These are phyloP conservation scores for Trapa bicornis DNA, from an alignment of 345 rosid species.

Conservation along the genomic window DNA sequence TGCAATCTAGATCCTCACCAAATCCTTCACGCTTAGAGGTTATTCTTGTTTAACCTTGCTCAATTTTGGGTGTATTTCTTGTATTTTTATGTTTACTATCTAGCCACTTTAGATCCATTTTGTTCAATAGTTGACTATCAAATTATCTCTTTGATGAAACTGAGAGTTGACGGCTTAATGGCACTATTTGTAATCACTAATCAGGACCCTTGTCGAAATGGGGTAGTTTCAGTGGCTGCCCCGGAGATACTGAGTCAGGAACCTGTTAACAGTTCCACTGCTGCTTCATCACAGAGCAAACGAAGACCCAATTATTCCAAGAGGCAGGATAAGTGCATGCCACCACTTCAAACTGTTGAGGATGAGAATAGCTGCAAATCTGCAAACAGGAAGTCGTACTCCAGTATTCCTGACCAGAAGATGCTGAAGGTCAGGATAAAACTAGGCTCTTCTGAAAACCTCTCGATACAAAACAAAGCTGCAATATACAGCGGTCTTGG, in stretches of 20 bases:
- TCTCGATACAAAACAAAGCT: slow-evolving; percentile 49
- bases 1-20: slow-evolving; percentile 42
- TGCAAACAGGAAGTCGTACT: slow-evolving; percentile 21
- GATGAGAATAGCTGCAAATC: slow-evolving; percentile 22
- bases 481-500: slow-evolving; percentile 56
- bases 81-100: not conserved
- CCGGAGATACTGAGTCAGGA: slow-evolving; percentile 26
- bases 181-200: not conserved
- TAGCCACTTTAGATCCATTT: not conserved
- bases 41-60: slow-evolving; percentile 3
- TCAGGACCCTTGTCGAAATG: not conserved
- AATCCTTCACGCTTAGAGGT: slow-evolving; percentile 53
- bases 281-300: slow-evolving; percentile 26
- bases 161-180: not conserved
- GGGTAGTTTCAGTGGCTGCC: not conserved
- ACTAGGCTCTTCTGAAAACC: slow-evolving; percentile 60
- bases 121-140: not conserved
- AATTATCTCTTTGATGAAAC: not conserved
- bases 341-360: slow-evolving; percentile 27
- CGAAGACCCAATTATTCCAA: slow-evolving; percentile 18
- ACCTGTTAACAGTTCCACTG: slow-evolving; percentile 15
- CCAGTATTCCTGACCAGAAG: slow-evolving; percentile 43
- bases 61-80: not conserved
- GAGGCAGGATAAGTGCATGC: slow-evolving; percentile 25
- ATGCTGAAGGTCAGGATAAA: slow-evolving; percentile 66